A percentile compares a stretch with the other conserved stretches of the same genome.
Conservation (phyloP, 352 stramenopile genomes). For the Phytophthora fragariaefolia region DNA sequence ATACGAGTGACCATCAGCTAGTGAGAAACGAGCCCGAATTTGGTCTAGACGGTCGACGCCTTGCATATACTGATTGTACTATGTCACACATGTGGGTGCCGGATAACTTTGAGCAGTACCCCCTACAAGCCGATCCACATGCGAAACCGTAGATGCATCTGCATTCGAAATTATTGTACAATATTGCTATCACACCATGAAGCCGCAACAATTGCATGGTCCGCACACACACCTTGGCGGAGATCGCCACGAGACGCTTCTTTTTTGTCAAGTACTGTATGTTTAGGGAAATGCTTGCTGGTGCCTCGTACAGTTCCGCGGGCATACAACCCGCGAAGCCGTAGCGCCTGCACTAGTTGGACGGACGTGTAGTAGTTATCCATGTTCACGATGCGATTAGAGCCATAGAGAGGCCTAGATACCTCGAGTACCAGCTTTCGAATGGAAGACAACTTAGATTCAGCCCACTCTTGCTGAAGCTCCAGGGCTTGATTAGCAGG, state of each 20-base stretch:
- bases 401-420: slow-evolving; percentile 19
- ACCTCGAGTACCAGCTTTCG: slow-evolving; percentile 38
- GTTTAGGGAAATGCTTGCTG: slow-evolving; percentile 34
- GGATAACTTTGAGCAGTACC: slow-evolving; percentile 2
- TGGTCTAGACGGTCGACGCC: slow-evolving; percentile 20
- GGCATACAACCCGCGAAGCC: slow-evolving; percentile 21
- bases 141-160: slow-evolving; percentile 23
- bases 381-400: slow-evolving; percentile 34
- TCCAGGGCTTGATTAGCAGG: background rate
- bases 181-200: slow-evolving; percentile 37
- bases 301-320: slow-evolving; percentile 22
- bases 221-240: slow-evolving; percentile 19
- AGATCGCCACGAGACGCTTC: slow-evolving; percentile 1
- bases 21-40: slow-evolving; percentile 12
- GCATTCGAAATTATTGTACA: slow-evolving; percentile 35
- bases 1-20: slow-evolving; percentile 10
- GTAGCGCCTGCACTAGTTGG: slow-evolving; percentile 27
- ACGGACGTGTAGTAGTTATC: slow-evolving; percentile 48
- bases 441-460: slow-evolving; percentile 7
- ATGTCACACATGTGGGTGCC: slow-evolving; percentile 10
- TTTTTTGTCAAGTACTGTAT: slow-evolving; percentile 25
- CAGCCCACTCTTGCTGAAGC: background rate
- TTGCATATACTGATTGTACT: slow-evolving; percentile 20
- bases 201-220: slow-evolving; percentile 23
- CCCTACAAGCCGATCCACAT: slow-evolving; percentile 19